These are phyloP conservation scores for Penicillium concentricum DNA, from an alignment of 2,329 filamentous ascomycete genomes.

Conservation along the genomic window DNA sequence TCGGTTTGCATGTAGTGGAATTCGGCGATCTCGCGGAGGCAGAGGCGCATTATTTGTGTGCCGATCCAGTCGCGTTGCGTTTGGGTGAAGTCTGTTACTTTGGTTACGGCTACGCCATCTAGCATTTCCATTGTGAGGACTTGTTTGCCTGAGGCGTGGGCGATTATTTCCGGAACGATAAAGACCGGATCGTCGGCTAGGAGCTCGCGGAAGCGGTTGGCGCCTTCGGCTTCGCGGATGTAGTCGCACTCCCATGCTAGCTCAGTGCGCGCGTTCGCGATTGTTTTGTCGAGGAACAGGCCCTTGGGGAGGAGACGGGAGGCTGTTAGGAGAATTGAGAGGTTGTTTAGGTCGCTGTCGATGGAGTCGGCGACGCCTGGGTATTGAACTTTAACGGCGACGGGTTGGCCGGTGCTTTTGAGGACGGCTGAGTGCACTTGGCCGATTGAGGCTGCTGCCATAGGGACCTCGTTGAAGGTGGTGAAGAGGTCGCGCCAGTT, in stretches of 20 bases:
- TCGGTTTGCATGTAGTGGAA: slow-evolving; percentile 99
- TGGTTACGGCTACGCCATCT: slow-evolving; percentile 81
- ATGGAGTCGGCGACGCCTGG: slow-evolving; percentile 95
- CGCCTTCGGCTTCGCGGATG: slow-evolving; percentile 79
- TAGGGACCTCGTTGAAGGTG: slow-evolving; percentile 84
- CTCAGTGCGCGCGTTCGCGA: slow-evolving; percentile 88
- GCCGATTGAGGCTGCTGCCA: slow-evolving; percentile 94
- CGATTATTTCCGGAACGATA: slow-evolving; percentile 72
- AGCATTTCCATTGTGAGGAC: slow-evolving; percentile 94
- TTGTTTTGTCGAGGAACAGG: slow-evolving; percentile 93
- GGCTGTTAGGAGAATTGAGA: slow-evolving; percentile 85
- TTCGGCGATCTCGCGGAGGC: slow-evolving; percentile 86
- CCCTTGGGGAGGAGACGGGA: slow-evolving; percentile 87
- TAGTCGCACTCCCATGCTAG: slow-evolving; percentile 98
- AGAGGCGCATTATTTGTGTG: slow-evolving; percentile 86
- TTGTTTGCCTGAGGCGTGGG: slow-evolving; percentile 77
- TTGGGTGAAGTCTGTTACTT: slow-evolving; percentile 72
- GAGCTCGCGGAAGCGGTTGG: slow-evolving; percentile 70
- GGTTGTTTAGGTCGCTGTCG: slow-evolving; percentile 91
- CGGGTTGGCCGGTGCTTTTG: slow-evolving; percentile 68
- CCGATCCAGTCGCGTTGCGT: slow-evolving; percentile 93
- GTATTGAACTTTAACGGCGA: slow-evolving; percentile 97
- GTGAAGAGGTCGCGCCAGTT: slow-evolving; percentile 83
- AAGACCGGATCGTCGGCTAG: slow-evolving; percentile 79
- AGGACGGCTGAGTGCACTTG: slow-evolving; percentile 88